Base-by-base conservation (phyloP, 2,329 filamentous ascomycete species). In the Ceratocystis eucalypticola region DNA sequence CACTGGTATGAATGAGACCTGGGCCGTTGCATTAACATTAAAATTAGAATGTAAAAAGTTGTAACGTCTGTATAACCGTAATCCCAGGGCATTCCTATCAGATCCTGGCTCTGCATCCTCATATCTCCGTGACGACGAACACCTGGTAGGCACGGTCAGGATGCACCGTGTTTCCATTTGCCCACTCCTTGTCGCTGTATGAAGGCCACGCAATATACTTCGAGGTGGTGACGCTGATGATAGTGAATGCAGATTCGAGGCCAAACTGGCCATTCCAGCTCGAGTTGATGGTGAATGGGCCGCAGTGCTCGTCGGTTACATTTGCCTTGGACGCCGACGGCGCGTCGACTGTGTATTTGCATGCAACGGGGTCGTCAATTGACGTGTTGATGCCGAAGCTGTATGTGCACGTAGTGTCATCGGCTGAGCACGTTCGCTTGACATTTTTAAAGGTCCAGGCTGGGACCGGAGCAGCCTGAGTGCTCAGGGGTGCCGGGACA, bases 191-290 rank as follows among this genome's bases (percentile, higher is more conserved):
- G 70, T 84, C 82, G 70, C 77, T 80, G 72, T 83, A 84, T 50
- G 78, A 75, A 37, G 82, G 81, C 74, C 75, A 84, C 68, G 77
- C 72, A 66, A 84, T 83, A 69, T 76, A 74, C 61, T 73, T 73
- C 70, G 75, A 73, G 73, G 82, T 74, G 61, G 78, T 76, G 65
- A 84, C 78, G 22, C 78, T 75, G 33, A 84, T 73, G 25, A 79
- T 82, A 28, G 81, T 83, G 76, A 83, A 84, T 69, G 80, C 82
- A 30, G 79, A 74, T 69, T 73, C 78, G 12, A 73, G 67, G 62
- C 81, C 82, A 69, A 84, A 84, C 71, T 82, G 77, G 71, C 77
- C 80, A 72, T 77, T 80, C 81, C 81, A 84, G 74, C 80, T 79
- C 1, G 78, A 78, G 63, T 79, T 80, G 71, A 84, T 70, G 69